Conservation (phyloP, 2,329 filamentous ascomycete genomes). For the Leptosphaerulina australis region DNA sequence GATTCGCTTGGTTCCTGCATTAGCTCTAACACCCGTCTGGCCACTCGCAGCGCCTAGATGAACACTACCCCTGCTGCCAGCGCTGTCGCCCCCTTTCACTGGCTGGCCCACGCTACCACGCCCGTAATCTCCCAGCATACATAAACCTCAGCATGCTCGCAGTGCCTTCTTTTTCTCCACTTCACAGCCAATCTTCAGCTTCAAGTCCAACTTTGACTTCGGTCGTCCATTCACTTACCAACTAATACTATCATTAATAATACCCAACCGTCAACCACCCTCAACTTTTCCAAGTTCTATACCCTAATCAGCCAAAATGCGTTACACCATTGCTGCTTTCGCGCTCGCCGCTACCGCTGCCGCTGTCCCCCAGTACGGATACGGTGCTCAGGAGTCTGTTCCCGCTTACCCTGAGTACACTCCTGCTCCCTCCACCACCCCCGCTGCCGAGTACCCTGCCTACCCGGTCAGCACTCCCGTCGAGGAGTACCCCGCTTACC, state of each 20-base stretch:
- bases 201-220: slow-evolving; percentile 47
- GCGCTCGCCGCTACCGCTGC: slow-evolving; percentile 41
- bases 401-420: slow-evolving; percentile 38
- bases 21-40: slow-evolving; percentile 38
- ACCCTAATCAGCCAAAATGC: slow-evolving; percentile 49
- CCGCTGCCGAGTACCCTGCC: slow-evolving; percentile 24
- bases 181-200: slow-evolving; percentile 48
- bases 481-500: slow-evolving; percentile 9
- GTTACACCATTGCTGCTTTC: slow-evolving; percentile 44
- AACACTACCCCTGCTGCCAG: slow-evolving; percentile 35
- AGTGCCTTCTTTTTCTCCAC: slow-evolving; percentile 34
- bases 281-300: slow-evolving; percentile 38
- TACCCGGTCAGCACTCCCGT: slow-evolving; percentile 20
- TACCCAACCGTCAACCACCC: slow-evolving; percentile 30
- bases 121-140: slow-evolving; percentile 48
- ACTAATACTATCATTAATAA: slow-evolving; percentile 51
- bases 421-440: slow-evolving; percentile 19
- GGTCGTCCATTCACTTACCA: slow-evolving; percentile 52
- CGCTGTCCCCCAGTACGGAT: slow-evolving; percentile 42
- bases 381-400: slow-evolving; percentile 28
- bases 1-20: slow-evolving; percentile 45
- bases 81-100: slow-evolving; percentile 39
- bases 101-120: slow-evolving; percentile 45
- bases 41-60: slow-evolving; percentile 39
- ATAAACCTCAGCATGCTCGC: slow-evolving; percentile 39